Evolutionary conservation across 2,329 filamentous ascomycete genomes (phyloP).

Genomic region (Neoscytalidium dimidiatum): DNA sequence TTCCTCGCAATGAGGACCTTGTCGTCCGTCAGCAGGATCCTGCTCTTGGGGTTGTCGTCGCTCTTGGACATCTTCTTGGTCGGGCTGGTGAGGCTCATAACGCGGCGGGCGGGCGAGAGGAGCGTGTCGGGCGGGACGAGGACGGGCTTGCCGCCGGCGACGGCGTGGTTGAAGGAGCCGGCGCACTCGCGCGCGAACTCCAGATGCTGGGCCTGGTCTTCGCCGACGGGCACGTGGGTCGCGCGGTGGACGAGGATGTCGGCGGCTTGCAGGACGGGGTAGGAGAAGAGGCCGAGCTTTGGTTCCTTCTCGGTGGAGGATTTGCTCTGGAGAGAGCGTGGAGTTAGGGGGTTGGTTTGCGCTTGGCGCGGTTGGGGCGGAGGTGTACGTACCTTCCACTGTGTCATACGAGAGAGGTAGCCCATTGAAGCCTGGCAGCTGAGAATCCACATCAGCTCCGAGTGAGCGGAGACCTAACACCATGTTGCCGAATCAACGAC

Average conservation of each 20-base stretch:
- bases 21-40: conserved; percentile 79
- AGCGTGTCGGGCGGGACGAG: conserved; percentile 58
- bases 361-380: not conserved
- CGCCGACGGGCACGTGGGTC: conserved; percentile 95
- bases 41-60: conserved; percentile 66
- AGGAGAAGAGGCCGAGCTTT: conserved; percentile 90
- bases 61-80: conserved; percentile 94
- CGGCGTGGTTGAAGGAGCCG: conserved; percentile 80
- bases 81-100: conserved; percentile 87
- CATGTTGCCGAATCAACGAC: not conserved
- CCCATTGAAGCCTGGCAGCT: conserved; percentile 90
- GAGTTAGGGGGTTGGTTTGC: not conserved
- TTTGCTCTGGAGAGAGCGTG: conserved; percentile 63
- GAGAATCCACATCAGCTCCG: conserved; percentile 96
- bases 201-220: conserved; percentile 91
- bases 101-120: conserved; percentile 70
- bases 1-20: conserved; percentile 66
- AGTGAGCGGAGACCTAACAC: conserved; percentile 70
- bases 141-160: conserved; percentile 66
- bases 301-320: conserved; percentile 63
- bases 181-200: conserved; percentile 89
- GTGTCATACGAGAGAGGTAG: conserved; percentile 96
- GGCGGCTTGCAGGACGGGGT: conserved; percentile 92
- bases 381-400: conserved; percentile 79
- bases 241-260: conserved; percentile 88